These are phyloP conservation scores for Cutaneotrichosporon arboriforme DNA, from an alignment of 1,284 basidiomycete genomes.

Conservation along the genomic window DNA sequence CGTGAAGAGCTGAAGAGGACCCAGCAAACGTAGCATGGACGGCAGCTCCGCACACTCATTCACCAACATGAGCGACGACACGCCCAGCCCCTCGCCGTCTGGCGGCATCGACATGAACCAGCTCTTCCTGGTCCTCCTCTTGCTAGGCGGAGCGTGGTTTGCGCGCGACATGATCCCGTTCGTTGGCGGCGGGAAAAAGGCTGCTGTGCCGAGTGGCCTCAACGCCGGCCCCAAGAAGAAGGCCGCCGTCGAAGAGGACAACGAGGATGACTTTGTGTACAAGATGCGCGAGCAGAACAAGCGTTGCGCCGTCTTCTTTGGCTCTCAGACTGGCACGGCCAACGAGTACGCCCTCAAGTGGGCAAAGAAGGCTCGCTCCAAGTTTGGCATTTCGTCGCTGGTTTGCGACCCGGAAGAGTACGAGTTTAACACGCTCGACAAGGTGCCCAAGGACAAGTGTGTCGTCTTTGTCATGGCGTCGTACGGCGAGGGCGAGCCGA, in stretches of 20 bases:
- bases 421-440: conserved; percentile 92
- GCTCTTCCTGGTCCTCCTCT: no score
- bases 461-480: conserved; percentile 91
- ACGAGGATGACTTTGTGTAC: not conserved
- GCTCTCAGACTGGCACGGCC: conserved; percentile 95
- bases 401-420: conserved; percentile 96
- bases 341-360: conserved; percentile 92
- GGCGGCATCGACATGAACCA: no score
- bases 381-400: conserved; percentile 84
- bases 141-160: no score
- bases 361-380: conserved; percentile 88
- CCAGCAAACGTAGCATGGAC: no score
- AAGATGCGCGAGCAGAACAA: conserved; percentile 64
- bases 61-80: no score
- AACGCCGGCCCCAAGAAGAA: not conserved
- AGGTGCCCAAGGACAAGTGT: conserved; percentile 75
- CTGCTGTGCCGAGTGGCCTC: not conserved
- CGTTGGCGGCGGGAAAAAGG: not conserved
- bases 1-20: no score
- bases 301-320: conserved; percentile 89
- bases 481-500: conserved; percentile 97
- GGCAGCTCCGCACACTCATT: no score
- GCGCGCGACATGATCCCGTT: not conserved
- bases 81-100: no score
- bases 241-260: not conserved